phyloP scores from a whole-genome alignment of 176 grass and related monocot genomes.

The Ensete glaucum region DNA sequence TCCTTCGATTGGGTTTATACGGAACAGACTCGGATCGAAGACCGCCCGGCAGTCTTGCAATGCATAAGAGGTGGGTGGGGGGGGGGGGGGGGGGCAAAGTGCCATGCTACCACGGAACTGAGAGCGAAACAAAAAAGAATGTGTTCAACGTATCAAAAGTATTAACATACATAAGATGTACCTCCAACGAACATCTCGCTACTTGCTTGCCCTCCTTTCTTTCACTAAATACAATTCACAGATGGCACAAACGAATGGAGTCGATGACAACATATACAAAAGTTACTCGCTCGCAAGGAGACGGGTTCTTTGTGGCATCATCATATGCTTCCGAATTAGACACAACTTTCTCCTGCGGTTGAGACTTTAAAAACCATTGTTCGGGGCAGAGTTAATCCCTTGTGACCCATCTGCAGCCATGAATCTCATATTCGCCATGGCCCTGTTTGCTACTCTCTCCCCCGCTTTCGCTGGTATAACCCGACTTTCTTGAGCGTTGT shows the following conservation, averaged over 20 bases:
- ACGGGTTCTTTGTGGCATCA: neutral
- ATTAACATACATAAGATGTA: neutral
- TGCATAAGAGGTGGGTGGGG: no score
- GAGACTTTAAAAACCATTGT: no score
- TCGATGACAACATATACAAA: neutral
- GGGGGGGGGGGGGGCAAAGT: no score
- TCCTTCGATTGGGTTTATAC: no score
- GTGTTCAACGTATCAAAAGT: neutral
- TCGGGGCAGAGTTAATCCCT: slow-evolving; percentile 25
- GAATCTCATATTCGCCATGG: slow-evolving; percentile 44
- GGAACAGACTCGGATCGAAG: no score
- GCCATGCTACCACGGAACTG: no score
- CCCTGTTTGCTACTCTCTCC: slow-evolving; percentile 32
- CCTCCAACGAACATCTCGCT: neutral
- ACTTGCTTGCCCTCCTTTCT: neutral
- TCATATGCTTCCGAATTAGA: neutral
- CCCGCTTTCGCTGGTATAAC: slow-evolving; percentile 29
- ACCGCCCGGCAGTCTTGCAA: no score
- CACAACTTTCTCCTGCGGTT: no score
- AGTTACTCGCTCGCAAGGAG: neutral
- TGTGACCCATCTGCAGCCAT: slow-evolving; percentile 51
- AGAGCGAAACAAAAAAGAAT: neutral
- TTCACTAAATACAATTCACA: neutral
- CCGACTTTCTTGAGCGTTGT: slow-evolving; percentile 35
- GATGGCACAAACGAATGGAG: neutral